Conservation (phyloP, 1,139 yeast genomes). For the Candida frijolesensis region DNA sequence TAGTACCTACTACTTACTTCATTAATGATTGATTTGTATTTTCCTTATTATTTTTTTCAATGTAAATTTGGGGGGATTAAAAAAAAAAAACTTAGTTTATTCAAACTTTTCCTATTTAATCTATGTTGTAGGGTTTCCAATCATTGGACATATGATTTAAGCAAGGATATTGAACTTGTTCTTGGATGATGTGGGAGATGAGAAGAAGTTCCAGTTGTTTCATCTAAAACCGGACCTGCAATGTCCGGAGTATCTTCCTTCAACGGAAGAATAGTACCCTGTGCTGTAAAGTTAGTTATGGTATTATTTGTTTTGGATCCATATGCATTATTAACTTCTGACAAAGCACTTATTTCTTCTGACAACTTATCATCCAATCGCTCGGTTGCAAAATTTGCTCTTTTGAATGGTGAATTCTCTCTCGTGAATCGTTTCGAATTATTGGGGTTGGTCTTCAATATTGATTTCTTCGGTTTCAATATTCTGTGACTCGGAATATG, state of each 20-base stretch:
- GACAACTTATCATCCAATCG: slow-evolving; percentile 11
- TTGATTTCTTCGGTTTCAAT: slow-evolving; percentile 45
- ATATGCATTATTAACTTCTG: slow-evolving; percentile 17
- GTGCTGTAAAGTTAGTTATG: slow-evolving; percentile 11
- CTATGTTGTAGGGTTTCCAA: neutral
- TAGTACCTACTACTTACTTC: too few species aligned
- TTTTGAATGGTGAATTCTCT: slow-evolving; percentile 13
- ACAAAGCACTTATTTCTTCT: slow-evolving; percentile 16
- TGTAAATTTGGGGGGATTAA: neutral
- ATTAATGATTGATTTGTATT: neutral
- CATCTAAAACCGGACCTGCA: neutral
- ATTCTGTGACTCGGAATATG: slow-evolving; percentile 48
- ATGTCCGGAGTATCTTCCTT: slow-evolving; percentile 3
- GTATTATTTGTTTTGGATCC: slow-evolving; percentile 15
- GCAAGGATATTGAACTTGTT: slow-evolving; percentile 5
- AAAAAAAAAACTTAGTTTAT: too few species aligned
- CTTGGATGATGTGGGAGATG: neutral
- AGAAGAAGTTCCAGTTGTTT: slow-evolving; percentile 4
- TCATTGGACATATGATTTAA: slow-evolving; percentile 12
- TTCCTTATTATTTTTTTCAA: neutral
- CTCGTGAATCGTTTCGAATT: slow-evolving; percentile 5
- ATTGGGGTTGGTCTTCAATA: slow-evolving; percentile 29
- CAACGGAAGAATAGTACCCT: slow-evolving; percentile 15
- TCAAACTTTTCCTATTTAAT: too few species aligned
- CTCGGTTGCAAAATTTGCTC: slow-evolving; percentile 9